phyloP scores from a whole-genome alignment of 805 yeast genomes.

The Schwanniomyces sp. region DNA sequence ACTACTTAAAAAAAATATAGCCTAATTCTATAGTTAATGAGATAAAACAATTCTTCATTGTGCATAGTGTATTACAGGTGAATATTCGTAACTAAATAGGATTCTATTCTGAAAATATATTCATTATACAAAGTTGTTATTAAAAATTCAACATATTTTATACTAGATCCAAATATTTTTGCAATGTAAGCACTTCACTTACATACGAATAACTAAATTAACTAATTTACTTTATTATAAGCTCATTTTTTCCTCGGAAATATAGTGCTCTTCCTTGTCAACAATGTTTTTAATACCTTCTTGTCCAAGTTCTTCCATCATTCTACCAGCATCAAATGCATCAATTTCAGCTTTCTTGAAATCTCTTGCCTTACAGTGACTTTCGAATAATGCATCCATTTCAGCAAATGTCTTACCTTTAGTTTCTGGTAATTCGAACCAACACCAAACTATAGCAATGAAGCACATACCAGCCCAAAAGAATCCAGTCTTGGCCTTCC shows the following conservation, averaged over 20 bases:
- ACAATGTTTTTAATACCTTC: conserved; percentile 24
- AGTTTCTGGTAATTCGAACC: conserved; percentile 37
- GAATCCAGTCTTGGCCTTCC: conserved; percentile 52
- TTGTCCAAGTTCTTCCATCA: conserved; percentile 28
- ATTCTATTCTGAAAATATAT: too few relatives aligned
- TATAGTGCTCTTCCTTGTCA: not conserved
- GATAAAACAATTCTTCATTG: too few relatives aligned
- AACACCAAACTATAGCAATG: conserved; percentile 17
- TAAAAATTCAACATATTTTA: too few relatives aligned
- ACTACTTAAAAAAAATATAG: too few relatives aligned
- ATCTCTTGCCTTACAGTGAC: conserved; percentile 15
- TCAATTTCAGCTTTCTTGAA: conserved; percentile 25
- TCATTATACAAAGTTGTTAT: too few relatives aligned
- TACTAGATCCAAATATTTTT: too few relatives aligned
- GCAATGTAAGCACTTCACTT: too few relatives aligned
- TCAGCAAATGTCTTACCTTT: conserved; percentile 37
- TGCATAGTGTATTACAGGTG: too few relatives aligned
- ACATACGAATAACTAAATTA: too few relatives aligned
- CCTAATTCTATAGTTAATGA: too few relatives aligned
- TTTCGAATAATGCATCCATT: conserved; percentile 33
- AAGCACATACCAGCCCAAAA: conserved; percentile 41
- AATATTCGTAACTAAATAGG: too few relatives aligned
- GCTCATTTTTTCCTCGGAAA: not conserved
- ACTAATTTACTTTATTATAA: too few relatives aligned
- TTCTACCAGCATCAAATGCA: conserved; percentile 31